Evolutionary conservation across 495 filamentous ascomycete genomes (phyloP).

Genomic region (Elasticomyces elasticus): DNA sequence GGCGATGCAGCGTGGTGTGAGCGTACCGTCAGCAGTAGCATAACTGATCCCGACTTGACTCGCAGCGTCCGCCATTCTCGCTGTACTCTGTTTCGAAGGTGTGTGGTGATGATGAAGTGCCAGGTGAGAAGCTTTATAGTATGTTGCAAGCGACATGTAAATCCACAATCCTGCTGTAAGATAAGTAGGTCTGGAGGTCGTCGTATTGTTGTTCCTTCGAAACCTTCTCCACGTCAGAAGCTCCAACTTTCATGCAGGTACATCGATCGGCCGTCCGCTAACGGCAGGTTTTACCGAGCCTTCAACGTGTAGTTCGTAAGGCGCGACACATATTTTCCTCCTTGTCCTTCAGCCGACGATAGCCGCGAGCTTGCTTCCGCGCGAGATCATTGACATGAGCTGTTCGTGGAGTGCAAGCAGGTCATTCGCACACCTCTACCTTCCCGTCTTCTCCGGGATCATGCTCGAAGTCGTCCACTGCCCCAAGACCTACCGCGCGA

Average conservation of each 20-base stretch:
- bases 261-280: background rate
- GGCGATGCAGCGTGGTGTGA: background rate
- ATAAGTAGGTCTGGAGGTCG: too few relatives aligned
- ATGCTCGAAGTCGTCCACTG: too few relatives aligned
- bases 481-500: too few relatives aligned
- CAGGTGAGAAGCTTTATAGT: background rate
- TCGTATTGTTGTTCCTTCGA: background rate
- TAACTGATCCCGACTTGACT: background rate
- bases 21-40: conserved; percentile 5
- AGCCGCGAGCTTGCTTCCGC: too few relatives aligned
- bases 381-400: too few relatives aligned
- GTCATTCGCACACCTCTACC: too few relatives aligned
- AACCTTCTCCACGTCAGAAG: background rate
- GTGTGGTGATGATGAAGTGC: background rate
- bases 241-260: background rate
- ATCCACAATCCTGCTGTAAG: too few relatives aligned
- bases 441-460: background rate
- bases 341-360: background rate
- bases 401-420: too few relatives aligned
- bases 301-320: background rate
- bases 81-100: background rate
- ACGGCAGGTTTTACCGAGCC: background rate
- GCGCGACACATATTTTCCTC: background rate
- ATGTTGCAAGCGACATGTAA: too few relatives aligned
- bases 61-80: conserved; percentile 5